Conservation (phyloP, 2,329 filamentous ascomycete genomes). For the Paraphaeosphaeria sporulosa region DNA sequence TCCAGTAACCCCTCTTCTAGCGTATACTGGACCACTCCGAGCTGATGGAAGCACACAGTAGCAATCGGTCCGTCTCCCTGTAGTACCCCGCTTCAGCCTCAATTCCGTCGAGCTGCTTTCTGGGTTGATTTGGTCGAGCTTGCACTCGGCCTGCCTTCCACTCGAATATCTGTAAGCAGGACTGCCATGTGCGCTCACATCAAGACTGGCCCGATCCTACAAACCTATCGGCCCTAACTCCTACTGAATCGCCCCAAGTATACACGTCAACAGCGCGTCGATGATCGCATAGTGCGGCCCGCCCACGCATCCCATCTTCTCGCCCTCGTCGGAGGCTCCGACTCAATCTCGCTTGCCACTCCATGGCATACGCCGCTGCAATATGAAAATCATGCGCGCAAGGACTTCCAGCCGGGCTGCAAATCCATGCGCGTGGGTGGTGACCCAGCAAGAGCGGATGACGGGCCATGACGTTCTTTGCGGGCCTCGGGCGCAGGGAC, state of each 20-base stretch:
- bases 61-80: background rate
- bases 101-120: background rate
- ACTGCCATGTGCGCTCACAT: background rate
- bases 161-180: background rate
- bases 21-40: background rate
- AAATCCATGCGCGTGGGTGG: constrained; percentile 3
- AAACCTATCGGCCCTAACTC: background rate
- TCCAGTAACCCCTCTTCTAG: background rate
- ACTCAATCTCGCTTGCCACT: constrained; percentile 4
- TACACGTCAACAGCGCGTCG: constrained; percentile 6
- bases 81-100: background rate
- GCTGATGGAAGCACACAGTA: background rate
- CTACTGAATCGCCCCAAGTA: background rate
- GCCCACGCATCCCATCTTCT: constrained; percentile 3
- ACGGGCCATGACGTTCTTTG: background rate
- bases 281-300: constrained; percentile 2
- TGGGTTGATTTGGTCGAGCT: background rate
- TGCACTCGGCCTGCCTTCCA: background rate
- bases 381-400: constrained; percentile 15
- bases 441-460: background rate
- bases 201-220: background rate
- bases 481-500: background rate
- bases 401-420: background rate
- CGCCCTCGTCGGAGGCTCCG: background rate
- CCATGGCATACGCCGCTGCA: constrained; percentile 10